Evolutionary conservation across 1,284 basidiomycete genomes (phyloP).

Genomic region (Papiliotrema laurentii): DNA sequence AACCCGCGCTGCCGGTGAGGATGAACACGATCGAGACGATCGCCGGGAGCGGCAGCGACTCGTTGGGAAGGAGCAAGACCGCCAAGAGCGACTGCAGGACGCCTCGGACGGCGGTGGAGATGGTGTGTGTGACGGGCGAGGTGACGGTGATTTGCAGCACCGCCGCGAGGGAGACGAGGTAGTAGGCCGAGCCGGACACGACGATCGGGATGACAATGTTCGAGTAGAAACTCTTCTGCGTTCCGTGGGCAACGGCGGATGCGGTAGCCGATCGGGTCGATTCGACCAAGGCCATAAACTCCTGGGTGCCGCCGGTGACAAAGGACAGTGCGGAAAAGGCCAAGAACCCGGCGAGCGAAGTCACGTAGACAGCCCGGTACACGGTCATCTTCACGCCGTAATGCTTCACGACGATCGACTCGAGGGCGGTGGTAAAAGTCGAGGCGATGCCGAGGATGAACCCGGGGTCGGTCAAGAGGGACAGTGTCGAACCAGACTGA

Average conservation of each 20-base stretch:
- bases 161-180: constrained; percentile 5
- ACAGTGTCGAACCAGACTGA: background rate
- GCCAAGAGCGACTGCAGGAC: background rate
- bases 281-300: background rate
- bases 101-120: constrained; percentile 1
- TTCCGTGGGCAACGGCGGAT: background rate
- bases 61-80: constrained; percentile 1
- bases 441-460: constrained; percentile 3
- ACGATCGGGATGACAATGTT: background rate
- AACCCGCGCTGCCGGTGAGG: background rate
- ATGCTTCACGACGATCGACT: constrained; percentile 1
- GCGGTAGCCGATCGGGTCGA: background rate
- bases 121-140: constrained; percentile 1
- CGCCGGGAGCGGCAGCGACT: background rate
- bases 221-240: background rate
- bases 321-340: background rate
- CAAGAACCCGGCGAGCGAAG: constrained; percentile 1
- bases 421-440: constrained; percentile 1
- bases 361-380: constrained; percentile 1
- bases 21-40: constrained; percentile 1
- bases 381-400: background rate
- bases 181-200: constrained; percentile 1
- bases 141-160: constrained; percentile 3
- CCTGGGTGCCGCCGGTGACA: background rate
- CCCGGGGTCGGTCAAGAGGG: background rate